These are phyloP conservation scores for Bocquillonia castaneifolia DNA, from an alignment of 441 rosid genomes.

Conservation along the genomic window DNA sequence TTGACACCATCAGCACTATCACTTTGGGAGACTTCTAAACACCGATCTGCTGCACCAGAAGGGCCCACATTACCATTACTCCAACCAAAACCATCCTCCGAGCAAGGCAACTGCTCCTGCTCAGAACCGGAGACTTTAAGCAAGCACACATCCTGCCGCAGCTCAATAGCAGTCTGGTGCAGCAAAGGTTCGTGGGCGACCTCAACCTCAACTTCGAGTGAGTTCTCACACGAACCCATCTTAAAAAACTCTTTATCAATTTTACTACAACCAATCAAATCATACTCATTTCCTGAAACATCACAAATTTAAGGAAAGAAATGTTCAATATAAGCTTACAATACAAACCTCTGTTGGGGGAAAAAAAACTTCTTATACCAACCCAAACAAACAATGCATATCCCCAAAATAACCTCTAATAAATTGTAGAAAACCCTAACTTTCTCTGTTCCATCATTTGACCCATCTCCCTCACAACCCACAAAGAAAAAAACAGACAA, in stretches of 20 bases:
- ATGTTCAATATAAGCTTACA: constrained; percentile 21
- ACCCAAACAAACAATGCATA: constrained; percentile 34
- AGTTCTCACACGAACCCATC: constrained; percentile 38
- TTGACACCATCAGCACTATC: constrained; percentile 26
- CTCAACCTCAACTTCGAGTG: constrained; percentile 12
- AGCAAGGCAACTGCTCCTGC: constrained; percentile 16
- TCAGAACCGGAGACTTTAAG: constrained; percentile 19
- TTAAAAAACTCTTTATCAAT: constrained; percentile 4
- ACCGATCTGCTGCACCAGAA: constrained; percentile 22
- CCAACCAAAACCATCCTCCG: constrained; percentile 22
- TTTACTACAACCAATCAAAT: constrained; percentile 23
- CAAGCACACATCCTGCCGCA: constrained; percentile 20
- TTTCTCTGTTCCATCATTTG: too few species aligned
- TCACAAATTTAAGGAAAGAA: neutral
- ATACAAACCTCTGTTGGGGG: neutral
- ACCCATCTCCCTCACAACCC: too few species aligned
- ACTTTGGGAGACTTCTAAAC: constrained; percentile 18
- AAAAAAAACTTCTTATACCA: neutral
- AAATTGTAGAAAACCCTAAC: too few species aligned
- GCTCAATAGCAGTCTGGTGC: constrained; percentile 22
- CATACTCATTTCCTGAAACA: constrained; percentile 18
- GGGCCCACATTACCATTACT: constrained; percentile 32
- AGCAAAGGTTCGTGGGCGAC: constrained; percentile 20
- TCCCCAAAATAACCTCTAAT: constrained; percentile 27
- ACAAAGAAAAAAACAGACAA: too few species aligned